Conservation (phyloP, 768 basidiomycete species). For the Serendipita vermifera region DNA sequence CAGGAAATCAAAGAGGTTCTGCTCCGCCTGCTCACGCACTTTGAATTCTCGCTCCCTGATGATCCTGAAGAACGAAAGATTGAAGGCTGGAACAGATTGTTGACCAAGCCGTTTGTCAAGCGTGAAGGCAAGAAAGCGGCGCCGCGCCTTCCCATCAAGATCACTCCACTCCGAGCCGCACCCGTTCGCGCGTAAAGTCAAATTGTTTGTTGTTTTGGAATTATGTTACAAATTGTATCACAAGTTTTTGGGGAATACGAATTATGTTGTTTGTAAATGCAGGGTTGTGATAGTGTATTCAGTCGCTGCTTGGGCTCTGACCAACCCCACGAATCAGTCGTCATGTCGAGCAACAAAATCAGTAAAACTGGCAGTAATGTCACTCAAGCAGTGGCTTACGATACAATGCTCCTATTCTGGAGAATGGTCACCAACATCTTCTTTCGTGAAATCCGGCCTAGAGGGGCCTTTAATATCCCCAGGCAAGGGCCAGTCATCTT, state of each 20-base stretch:
- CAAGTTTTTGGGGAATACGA: too few species aligned
- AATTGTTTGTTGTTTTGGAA: too few species aligned
- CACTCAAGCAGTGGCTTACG: conserved; percentile 42
- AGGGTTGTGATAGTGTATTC: too few species aligned
- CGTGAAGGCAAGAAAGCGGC: background rate
- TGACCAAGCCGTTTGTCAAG: conserved; percentile 7
- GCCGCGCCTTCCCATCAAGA: conserved; percentile 7
- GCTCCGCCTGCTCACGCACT: background rate
- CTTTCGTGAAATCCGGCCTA: conserved; percentile 88
- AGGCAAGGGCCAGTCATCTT: conserved; percentile 83
- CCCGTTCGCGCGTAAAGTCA: too few species aligned
- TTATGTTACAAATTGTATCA: too few species aligned
- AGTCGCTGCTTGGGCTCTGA: too few species aligned
- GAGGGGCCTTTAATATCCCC: conserved; percentile 92
- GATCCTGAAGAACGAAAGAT: background rate
- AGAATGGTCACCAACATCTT: conserved; percentile 46
- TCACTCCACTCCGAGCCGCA: too few species aligned
- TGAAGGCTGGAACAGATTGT: conserved; percentile 6
- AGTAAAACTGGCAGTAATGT: too few species aligned
- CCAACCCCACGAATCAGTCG: too few species aligned
- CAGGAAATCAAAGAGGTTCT: conserved; percentile 6
- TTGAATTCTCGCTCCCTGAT: background rate
- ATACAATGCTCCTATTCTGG: conserved; percentile 75
- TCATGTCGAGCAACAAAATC: too few species aligned
- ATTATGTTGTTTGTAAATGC: too few species aligned